Base-by-base conservation (phyloP, 2,329 filamentous ascomycete species). In the Remersonia thermophila region DNA sequence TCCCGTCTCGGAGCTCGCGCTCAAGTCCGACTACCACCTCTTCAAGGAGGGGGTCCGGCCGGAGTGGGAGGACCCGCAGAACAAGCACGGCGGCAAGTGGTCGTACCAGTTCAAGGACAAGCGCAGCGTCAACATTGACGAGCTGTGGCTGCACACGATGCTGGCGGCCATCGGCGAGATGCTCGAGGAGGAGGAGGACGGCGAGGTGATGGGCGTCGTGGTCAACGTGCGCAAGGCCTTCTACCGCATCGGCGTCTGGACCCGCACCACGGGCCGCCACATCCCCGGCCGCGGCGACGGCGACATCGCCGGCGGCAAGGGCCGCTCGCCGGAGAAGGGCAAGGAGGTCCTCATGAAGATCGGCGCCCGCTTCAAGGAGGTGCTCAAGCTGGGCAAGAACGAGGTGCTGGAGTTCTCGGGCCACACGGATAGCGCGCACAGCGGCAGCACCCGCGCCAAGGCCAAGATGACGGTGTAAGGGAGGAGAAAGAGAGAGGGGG, bases 41-140 rank as follows among this genome's bases (percentile, higher is more conserved):
- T 98, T 98, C 81, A 98, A 98, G 71, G 81, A 80, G 52, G 87
- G 87, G 47, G 84, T 98, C 45, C 84, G 91, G 46, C 91, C 91
- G 26, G 93, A 98, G 65, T 98, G 91, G 91, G 91, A 98, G 63
- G 91, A 98, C 59, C 71, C 77, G 17, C 86, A 96, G 68, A 98
- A 98, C 71, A 98, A 96, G 74, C 86, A 96, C 60, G 91, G 91
- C 51, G 91, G 91, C 64, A 95, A 95, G 66, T 98, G 91, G 91
- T 87, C 89, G 17, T 96, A 93, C 67, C 81, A 84, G 55, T 95
- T 94, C 78, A 93, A 93, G 70, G 85, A 95, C 52, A 95, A 94
- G 75, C 80, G 83, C 55, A 76, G 70, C 49, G 74, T 94, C 58
- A 83, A 89, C 51, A 93, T 95, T 59, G 89, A 98, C 58, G 83